phyloP scores from a whole-genome alignment of 192 early-diverging fungal species.

The Backusella psychrophila region DNA sequence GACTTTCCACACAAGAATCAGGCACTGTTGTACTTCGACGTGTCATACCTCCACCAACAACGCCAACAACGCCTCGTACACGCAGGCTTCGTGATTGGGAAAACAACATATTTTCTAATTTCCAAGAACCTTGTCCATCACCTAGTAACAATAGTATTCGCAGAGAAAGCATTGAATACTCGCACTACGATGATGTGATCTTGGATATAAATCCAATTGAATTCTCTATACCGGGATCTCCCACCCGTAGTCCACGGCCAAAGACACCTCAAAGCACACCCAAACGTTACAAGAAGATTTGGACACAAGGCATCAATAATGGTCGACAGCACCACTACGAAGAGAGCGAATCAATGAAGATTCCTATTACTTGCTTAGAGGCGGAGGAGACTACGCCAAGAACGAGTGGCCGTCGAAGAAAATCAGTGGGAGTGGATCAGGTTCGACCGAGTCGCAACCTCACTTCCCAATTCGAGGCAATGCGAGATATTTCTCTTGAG shows the following conservation, averaged over 20 bases:
- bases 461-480: neutral
- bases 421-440: neutral
- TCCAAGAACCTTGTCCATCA: neutral
- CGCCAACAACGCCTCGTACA: neutral
- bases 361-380: neutral
- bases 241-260: neutral
- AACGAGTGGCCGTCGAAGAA: neutral
- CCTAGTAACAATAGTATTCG: neutral
- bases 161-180: neutral
- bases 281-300: neutral
- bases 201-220: neutral
- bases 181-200: neutral
- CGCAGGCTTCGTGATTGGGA: neutral
- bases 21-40: constrained; percentile 7
- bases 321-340: neutral
- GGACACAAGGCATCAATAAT: neutral
- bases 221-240: neutral
- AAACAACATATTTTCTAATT: neutral
- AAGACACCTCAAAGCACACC: neutral
- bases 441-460: neutral
- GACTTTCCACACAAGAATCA: neutral
- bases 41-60: neutral
- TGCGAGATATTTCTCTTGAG: neutral
- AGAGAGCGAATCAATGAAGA: neutral
- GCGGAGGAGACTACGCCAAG: neutral